Evolutionary conservation across 2,329 filamentous ascomycete species (phyloP).

Genomic region (Xylariales sp.): DNA sequence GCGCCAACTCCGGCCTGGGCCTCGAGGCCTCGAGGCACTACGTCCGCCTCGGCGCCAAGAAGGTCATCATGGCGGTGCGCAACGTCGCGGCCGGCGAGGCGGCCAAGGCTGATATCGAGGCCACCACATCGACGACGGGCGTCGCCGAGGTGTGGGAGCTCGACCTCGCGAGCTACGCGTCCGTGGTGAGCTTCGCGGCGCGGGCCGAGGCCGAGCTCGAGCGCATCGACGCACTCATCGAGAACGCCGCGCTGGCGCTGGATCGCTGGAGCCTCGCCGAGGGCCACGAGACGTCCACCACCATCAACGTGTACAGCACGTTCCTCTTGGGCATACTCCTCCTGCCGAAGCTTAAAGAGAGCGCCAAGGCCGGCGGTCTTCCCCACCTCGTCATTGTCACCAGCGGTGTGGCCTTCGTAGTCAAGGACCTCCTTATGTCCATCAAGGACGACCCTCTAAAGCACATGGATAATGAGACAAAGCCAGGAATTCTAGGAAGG

Average conservation of each 20-base stretch:
- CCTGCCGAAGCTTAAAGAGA: slow-evolving; percentile 33
- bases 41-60: background rate
- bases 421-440: background rate
- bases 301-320: slow-evolving; percentile 42
- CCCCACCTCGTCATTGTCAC: slow-evolving; percentile 33
- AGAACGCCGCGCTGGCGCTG: background rate
- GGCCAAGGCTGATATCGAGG: slow-evolving; percentile 2
- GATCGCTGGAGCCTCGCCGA: background rate
- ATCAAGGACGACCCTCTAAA: slow-evolving; percentile 2
- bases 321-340: slow-evolving; percentile 36
- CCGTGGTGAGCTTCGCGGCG: slow-evolving; percentile 1
- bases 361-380: slow-evolving; percentile 24
- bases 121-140: background rate
- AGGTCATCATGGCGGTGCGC: background rate
- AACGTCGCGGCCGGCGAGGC: background rate
- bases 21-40: background rate
- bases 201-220: slow-evolving; percentile 8
- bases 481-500: slow-evolving; percentile 20
- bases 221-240: slow-evolving; percentile 5
- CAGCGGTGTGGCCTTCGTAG: slow-evolving; percentile 16
- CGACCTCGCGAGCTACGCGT: slow-evolving; percentile 1
- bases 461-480: slow-evolving; percentile 22
- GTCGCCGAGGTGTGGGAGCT: slow-evolving; percentile 2
- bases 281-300: slow-evolving; percentile 18
- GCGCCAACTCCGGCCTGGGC: slow-evolving; percentile 17